Base-by-base conservation (phyloP, 768 basidiomycete genomes). In the Suillus bovinus region DNA sequence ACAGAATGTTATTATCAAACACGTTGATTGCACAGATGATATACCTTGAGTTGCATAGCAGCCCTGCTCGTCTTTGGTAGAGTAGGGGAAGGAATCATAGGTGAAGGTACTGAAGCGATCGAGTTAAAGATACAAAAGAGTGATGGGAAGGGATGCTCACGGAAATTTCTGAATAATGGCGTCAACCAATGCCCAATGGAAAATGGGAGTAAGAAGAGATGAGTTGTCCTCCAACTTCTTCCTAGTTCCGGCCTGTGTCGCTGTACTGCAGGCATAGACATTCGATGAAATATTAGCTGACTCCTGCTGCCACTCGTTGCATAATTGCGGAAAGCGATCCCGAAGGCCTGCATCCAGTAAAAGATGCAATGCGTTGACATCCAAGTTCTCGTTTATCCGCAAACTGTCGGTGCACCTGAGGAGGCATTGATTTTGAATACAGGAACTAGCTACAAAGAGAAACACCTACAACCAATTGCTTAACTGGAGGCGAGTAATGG, bases 261-360 rank as follows among this genome's bases (percentile, higher is more conserved):
- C 34, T 6, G 0, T 50, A 5, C 1, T 5, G 0, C 1, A 7
- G 1, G 36, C 3, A 1, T 42, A 22, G 1, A 39, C 64, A 4
- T 10, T 55, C 5, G 4, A 58, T 10, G 9, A 52, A 9, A 68
- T 17, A 3, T 70, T 62, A 1, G 0, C 47, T 2, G 64, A 58
- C 0, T 68, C 62, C 0, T 70, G 61, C 24, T 60, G 65, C 75
- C 75, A 79, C 0, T 63, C 44, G 2, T 46, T 58, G 41, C 74
- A 74, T 8, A 59, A 58, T 1, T 22, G 47, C 2, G 61, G 67
- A 33, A 68, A 78, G 9, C 76, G 72, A 27, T 61, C 68, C 8
- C 61, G 49, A 0, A 80, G 70, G 1, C 78, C 80, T 2, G 55
- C 39, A 16, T 20, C 42, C 24, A 75, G 54, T 6, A 81, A 65